Conservation (phyloP, 352 stramenopile genomes). For the Phytophthora parvispora region DNA sequence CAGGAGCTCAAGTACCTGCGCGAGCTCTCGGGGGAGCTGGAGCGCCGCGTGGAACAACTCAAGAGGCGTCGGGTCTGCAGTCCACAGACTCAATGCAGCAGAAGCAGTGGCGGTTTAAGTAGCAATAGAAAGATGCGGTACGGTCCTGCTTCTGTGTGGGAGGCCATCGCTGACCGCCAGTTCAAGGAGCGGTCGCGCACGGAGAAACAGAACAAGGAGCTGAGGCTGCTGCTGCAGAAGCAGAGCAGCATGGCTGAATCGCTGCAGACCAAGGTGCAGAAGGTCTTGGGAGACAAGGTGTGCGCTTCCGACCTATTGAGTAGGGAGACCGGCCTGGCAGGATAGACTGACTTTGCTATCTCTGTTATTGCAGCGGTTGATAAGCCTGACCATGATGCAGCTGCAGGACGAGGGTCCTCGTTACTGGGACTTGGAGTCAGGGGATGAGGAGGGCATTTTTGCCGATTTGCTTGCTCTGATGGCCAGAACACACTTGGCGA, state of each 20-base stretch:
- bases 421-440: slow-evolving; percentile 16
- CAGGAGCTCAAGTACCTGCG: slow-evolving; percentile 47
- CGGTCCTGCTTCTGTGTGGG: slow-evolving; percentile 19
- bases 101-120: not conserved
- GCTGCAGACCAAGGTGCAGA: slow-evolving; percentile 15
- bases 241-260: slow-evolving; percentile 10
- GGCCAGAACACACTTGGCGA: slow-evolving; percentile 18
- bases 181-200: slow-evolving; percentile 32
- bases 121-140: not conserved
- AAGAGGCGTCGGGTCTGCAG: slow-evolving; percentile 21
- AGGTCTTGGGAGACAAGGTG: slow-evolving; percentile 19
- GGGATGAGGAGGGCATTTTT: slow-evolving; percentile 36
- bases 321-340: too few species aligned
- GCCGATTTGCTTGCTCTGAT: slow-evolving; percentile 33
- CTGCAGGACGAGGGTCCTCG: slow-evolving; percentile 12
- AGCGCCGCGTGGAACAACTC: slow-evolving; percentile 36
- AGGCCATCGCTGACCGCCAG: slow-evolving; percentile 37
- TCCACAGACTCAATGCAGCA: not conserved
- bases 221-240: slow-evolving; percentile 31
- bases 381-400: slow-evolving; percentile 18
- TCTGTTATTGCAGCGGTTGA: slow-evolving; percentile 27
- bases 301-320: too few species aligned
- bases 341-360: slow-evolving; percentile 1
- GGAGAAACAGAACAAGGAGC: slow-evolving; percentile 43
- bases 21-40: slow-evolving; percentile 38